Evolutionary conservation across 805 yeast species (phyloP), one percentile per base, ranked within the genome.

Genomic region (Yarrowia porcina): DNA sequence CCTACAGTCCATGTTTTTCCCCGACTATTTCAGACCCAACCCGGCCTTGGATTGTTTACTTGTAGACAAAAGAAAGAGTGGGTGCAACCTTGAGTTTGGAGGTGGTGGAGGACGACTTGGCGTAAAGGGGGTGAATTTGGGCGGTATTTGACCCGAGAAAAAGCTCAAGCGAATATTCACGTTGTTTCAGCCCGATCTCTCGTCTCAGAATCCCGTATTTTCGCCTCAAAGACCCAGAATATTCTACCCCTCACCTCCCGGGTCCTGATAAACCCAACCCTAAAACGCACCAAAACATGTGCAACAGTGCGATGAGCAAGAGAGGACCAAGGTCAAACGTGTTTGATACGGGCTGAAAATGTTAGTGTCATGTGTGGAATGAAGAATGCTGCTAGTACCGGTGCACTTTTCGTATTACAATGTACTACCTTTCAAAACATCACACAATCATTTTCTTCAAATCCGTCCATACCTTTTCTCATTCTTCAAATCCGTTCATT

Each of bases 201-300:
- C 18, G 1, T 6, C 38, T 30, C 52, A 45, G 9, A 45, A 12
- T 30, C 7, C 4, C 36, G 8, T 12, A 9, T 17, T 4, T 17
- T 9, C 17, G 12, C 13, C 18, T 18, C 18, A 36, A 18, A 9
- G 5, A 18, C 50, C 33, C 21, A 13, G 5, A 13, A 7, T 20
- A 6, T 2, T n/a, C 12, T 11, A 18, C 35, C 35, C 50, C 33
- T 44, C 50, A n/a, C 47, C 15, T 4, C 6, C 5, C 17, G 17
- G n/a, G 35, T 36, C 47, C 41, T 30, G 28, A n/a, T 7, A 25
- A 20, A 10, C 15, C 33, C 21, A 52, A 52, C 32, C 9, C 60
- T 52, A 52, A n/a, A 39, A 52, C 32, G 60, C 50, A 25, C 44
- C 60, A 45, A 20, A 45, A 45, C 52, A 45, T 52, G 54, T 35